Base-by-base conservation (phyloP, 2,329 filamentous ascomycete genomes). In the Gaeumannomyces tritici region DNA sequence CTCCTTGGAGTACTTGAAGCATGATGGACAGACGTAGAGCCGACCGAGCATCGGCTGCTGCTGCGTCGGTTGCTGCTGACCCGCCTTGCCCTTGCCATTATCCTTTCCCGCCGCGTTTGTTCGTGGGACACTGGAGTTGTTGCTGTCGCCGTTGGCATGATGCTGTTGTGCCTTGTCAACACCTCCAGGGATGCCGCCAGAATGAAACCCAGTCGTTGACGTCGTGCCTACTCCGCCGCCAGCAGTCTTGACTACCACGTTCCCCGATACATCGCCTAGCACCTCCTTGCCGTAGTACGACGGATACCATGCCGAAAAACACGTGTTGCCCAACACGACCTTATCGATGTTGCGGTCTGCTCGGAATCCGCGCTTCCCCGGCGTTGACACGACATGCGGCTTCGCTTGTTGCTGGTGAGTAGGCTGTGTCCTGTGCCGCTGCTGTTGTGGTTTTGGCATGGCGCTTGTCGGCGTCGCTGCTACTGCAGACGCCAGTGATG, bases 251-350 rank as follows among this genome's bases (percentile, higher is more conserved):
- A 64, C 33, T 58, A 55, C 55, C 51, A n/a, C 60, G 56, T 29
- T 57, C 27, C 70, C 71, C 3, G 75, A 67, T 4, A 73, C 69
- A 62, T 85, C 82, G 15, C 83, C 83, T 5, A 87, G 74, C 9
- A 86, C 77, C 62, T 87, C 92, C 79, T 84, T 96, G 76, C 80
- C 80, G 73, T 97, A 96, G 74, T 93, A 95, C 21, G 91, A 96
- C 9, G 92, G 91, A 73, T 95, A 97, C 92, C 93, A 96, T 3
- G 93, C 89, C 69, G 88, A 87, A 77, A 97, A 96, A 69, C 87
- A 86, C 35, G 95, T 80, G 69, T 92, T 86, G 5, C 93, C 93
- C 65, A 97, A 80, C 62, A 96, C 88, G 61, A 97, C 90, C 72
- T 91, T 90, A 71, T 91, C 86, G 66, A 97, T 89, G 73, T 96